Percentiles rank a stretch among this genome's conserved stretches.
Evolutionary conservation across 805 yeast genomes (phyloP).

Genomic region (Saturnispora galanensis): DNA sequence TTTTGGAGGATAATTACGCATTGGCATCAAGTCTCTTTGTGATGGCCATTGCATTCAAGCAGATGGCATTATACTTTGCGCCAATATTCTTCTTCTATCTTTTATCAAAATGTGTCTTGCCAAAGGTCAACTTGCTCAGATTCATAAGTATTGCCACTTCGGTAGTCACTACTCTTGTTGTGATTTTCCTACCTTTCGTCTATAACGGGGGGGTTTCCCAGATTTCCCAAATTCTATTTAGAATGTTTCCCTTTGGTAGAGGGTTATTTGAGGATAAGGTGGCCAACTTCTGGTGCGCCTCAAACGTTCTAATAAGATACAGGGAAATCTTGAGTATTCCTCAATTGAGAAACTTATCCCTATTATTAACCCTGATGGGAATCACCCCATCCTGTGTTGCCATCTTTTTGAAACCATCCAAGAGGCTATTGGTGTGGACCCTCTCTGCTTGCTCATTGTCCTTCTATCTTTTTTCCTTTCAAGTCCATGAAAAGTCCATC

Average conservation of each 20-base stretch:
- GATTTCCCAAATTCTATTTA: constrained; percentile 43
- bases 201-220: constrained; percentile 37
- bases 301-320: constrained; percentile 70
- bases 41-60: constrained; percentile 74
- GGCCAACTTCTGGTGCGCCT: constrained; percentile 96
- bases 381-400: constrained; percentile 48
- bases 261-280: constrained; percentile 97
- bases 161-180: constrained; percentile 44
- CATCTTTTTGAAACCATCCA: constrained; percentile 41
- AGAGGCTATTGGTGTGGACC: constrained; percentile 54
- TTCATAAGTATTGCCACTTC: constrained; percentile 55
- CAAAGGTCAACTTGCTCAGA: constrained; percentile 41
- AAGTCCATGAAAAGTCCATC: constrained; percentile 92
- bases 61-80: constrained; percentile 90
- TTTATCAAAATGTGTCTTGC: constrained; percentile 40
- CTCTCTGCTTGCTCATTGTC: constrained; percentile 78
- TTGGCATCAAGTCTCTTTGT: constrained; percentile 73
- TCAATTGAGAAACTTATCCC: constrained; percentile 51
- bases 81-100: constrained; percentile 80
- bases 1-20: constrained; percentile 53
- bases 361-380: constrained; percentile 40
- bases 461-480: constrained; percentile 84
- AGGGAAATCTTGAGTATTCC: constrained; percentile 40
- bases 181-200: constrained; percentile 53
- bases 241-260: constrained; percentile 87